Evolutionary conservation across 208 protist species (phyloP), one percentile per base, ranked within the genome.

Genomic region (Acanthamoeba castellanii): DNA sequence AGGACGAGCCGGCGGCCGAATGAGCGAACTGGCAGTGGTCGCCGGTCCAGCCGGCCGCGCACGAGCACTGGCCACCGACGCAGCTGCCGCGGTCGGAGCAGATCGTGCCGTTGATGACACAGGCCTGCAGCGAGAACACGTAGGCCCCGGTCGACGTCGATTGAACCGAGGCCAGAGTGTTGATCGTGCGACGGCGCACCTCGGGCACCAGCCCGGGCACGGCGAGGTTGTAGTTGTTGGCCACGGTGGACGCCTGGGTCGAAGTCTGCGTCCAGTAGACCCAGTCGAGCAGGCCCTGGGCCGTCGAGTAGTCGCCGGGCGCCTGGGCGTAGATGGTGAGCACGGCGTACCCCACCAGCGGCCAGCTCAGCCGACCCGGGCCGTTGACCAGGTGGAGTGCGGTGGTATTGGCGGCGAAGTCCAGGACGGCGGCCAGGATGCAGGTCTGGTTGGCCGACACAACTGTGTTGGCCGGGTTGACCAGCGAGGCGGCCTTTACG

Each of bases 241-340:
- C 52, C 20, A 74, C 27, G 59, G 30, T 92, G 3, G 50, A 22
- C 2, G 59, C 85, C 42, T 92, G 34, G 30, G 32, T 50, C 30
- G 85, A 74, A 3, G 85, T 92, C 25, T 92, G 85, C 32, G 85
- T 92, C 85, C 85, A 92, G 57, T 66, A 66, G 18, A 92, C 52
- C 85, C 85, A 92, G 85, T 72, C 57, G 3, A 92, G 42, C 59
- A 92, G 34, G 85, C 59, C 85, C 42, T 92, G 30, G 25, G 85
- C 85, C 18, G 85, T 92, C 32, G 85, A 74, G 37, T 25, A 61
- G n/a, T 87, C 78, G 18, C 78, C 47, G 14, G 78, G 6, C 7
- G 78, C 2, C 8, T 22, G 37, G 34, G 37, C 78, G 50, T 87
- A 64, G 47, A 87, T 7, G 1, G 47, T 30, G n/a, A 87, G 50